These are phyloP conservation scores for Rhipidocladum racemiflorum DNA, from an alignment of 176 grass and related monocot genomes.

Conservation along the genomic window DNA sequence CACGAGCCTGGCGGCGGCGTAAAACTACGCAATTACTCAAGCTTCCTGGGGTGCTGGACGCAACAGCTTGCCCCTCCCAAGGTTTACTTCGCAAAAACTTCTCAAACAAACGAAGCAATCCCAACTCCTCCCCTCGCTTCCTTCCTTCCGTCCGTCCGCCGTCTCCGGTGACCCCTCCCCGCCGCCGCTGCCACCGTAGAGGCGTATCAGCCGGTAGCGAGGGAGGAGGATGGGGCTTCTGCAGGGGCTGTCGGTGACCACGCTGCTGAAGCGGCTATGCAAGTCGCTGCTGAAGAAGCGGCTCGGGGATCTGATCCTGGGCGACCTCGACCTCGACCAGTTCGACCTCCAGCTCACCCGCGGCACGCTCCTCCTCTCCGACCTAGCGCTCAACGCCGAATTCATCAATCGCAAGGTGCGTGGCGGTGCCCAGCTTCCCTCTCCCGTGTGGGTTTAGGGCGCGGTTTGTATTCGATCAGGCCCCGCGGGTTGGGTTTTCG, in stretches of 20 bases:
- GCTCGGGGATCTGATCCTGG: conserved; percentile 87
- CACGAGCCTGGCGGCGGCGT: neutral
- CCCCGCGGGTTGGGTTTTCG: neutral
- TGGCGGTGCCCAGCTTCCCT: neutral
- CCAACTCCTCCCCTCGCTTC: neutral
- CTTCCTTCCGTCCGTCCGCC: conserved; percentile 3
- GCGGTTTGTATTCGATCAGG: neutral
- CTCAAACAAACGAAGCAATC: conserved; percentile 16
- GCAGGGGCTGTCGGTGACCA: conserved; percentile 42
- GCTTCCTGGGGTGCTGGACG: conserved; percentile 2
- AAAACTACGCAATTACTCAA: neutral
- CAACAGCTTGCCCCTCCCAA: neutral
- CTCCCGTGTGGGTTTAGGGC: neutral
- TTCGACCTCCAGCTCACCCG: conserved; percentile 79
- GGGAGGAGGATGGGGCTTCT: conserved; percentile 44
- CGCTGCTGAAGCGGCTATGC: conserved; percentile 75
- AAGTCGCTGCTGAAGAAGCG: conserved; percentile 93
- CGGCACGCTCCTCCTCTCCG: conserved; percentile 66
- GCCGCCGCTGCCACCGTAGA: neutral
- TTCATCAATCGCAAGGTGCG: conserved; percentile 81
- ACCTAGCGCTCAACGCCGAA: conserved; percentile 86
- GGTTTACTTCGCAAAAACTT: conserved; percentile 9
- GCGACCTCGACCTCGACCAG: conserved; percentile 91
- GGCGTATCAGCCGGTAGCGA: neutral
- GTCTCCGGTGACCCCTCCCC: neutral